Percentiles rank a stretch among this genome's conserved stretches.
Conservation (phyloP, 176 grass and related monocot species). For the Eragrostis nindensis region DNA sequence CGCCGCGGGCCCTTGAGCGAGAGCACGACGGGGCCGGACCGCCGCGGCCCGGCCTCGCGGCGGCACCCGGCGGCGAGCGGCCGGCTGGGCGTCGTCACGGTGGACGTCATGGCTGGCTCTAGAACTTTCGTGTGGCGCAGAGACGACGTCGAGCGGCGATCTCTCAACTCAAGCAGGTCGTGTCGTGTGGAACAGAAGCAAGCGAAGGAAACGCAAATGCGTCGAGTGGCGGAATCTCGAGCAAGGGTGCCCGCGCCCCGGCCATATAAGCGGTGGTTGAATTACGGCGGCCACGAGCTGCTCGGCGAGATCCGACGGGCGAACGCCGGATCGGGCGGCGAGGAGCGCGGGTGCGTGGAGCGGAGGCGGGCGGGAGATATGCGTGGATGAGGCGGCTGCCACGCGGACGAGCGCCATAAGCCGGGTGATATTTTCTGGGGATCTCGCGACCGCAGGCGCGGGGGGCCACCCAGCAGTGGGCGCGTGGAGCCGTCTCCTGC, state of each 20-base stretch:
- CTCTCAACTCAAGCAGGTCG: neutral
- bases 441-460: neutral
- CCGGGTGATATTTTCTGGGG: constrained; percentile 52
- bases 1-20: constrained; percentile 38
- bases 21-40: constrained; percentile 39
- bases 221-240: constrained; percentile 19
- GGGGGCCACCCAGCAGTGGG: neutral
- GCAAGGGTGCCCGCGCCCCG: neutral
- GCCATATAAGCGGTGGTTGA: constrained; percentile 39
- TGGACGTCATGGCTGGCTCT: constrained; percentile 47
- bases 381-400: constrained; percentile 70
- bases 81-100: constrained; percentile 49
- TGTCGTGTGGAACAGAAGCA: neutral
- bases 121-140: constrained; percentile 9
- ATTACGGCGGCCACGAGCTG: constrained; percentile 27
- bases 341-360: constrained; percentile 19
- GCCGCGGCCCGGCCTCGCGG: constrained; percentile 34
- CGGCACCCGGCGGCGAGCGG: constrained; percentile 44
- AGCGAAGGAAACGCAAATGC: neutral
- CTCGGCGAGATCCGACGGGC: constrained; percentile 36
- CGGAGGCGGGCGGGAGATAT: constrained; percentile 29
- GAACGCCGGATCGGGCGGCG: constrained; percentile 32
- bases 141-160: neutral
- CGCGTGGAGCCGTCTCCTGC: neutral
- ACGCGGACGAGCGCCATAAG: constrained; percentile 68